These are phyloP conservation scores for Paracorniculantispora psalliotae DNA, from an alignment of 2,329 filamentous ascomycete species.

Conservation along the genomic window DNA sequence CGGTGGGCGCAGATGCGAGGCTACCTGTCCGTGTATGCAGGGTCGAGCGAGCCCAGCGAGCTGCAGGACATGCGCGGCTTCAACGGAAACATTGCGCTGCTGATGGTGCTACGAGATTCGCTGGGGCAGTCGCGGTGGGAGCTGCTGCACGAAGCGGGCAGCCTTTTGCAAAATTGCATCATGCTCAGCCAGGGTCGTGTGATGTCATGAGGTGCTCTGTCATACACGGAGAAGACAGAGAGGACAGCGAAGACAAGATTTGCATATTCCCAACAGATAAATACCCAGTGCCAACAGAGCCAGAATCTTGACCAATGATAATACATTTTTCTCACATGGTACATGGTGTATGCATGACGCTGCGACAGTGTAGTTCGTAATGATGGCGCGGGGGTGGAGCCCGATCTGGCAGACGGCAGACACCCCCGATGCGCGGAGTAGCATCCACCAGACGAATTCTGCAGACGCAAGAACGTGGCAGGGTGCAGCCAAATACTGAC, in stretches of 20 bases:
- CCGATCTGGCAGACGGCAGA: background rate
- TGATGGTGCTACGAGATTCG: slow-evolving; percentile 75
- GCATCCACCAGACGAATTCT: background rate
- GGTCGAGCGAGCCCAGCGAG: slow-evolving; percentile 69
- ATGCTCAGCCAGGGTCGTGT: slow-evolving; percentile 39
- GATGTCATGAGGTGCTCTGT: slow-evolving; percentile 24
- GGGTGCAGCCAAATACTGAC: too few species aligned
- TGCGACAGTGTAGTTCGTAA: background rate
- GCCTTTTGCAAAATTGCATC: slow-evolving; percentile 76
- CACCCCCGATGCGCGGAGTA: background rate
- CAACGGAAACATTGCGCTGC: slow-evolving; percentile 75
- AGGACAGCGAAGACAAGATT: background rate
- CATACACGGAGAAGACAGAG: background rate
- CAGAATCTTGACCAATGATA: background rate
- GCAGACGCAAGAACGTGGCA: too few species aligned
- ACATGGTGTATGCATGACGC: background rate
- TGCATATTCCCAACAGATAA: background rate
- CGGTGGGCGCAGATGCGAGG: slow-evolving; percentile 72
- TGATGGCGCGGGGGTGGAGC: background rate
- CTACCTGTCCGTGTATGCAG: slow-evolving; percentile 69
- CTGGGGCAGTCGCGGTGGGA: slow-evolving; percentile 88
- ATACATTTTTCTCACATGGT: background rate
- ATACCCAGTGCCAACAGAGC: background rate
- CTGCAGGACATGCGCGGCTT: slow-evolving; percentile 68
- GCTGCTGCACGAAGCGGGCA: slow-evolving; percentile 80